Percentiles rank a stretch among this genome's conserved stretches.
These are phyloP conservation scores for Alternaria infectoria DNA, from an alignment of 2,329 filamentous ascomycete species.

Conservation along the genomic window DNA sequence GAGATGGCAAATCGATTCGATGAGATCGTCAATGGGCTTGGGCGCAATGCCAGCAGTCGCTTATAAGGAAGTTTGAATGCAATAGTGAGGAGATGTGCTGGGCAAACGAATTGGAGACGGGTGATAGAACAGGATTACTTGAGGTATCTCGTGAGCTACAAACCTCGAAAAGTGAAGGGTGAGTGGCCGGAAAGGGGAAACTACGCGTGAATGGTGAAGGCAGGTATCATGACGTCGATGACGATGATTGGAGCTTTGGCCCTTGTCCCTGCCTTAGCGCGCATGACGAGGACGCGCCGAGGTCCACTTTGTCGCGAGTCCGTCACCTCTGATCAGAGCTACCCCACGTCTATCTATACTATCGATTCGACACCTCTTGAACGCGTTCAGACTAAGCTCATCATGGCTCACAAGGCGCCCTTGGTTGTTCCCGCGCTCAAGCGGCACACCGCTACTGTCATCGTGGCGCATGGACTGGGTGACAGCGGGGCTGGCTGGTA, in stretches of 20 bases:
- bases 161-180: slow-evolving; percentile 2
- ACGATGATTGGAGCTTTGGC: slow-evolving; percentile 39
- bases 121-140: background rate
- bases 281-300: slow-evolving; percentile 17
- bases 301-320: slow-evolving; percentile 17
- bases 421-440: slow-evolving; percentile 79
- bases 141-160: background rate
- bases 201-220: slow-evolving; percentile 11
- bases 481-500: slow-evolving; percentile 80
- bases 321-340: slow-evolving; percentile 8
- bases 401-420: slow-evolving; percentile 51
- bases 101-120: background rate
- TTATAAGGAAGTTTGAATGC: slow-evolving; percentile 8
- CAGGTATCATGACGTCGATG: slow-evolving; percentile 42
- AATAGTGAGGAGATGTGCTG: background rate
- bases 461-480: slow-evolving; percentile 90
- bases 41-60: slow-evolving; percentile 14
- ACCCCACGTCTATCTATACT: slow-evolving; percentile 20
- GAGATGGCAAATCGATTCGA: background rate
- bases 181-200: slow-evolving; percentile 5
- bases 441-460: slow-evolving; percentile 91
- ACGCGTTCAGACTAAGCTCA: slow-evolving; percentile 6
- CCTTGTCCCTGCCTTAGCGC: slow-evolving; percentile 33
- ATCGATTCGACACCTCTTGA: slow-evolving; percentile 8
- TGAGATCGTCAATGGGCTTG: slow-evolving; percentile 2